Evolutionary conservation across 2,329 filamentous ascomycete species (phyloP).

Genomic region (Tolypocladium amazonense): DNA sequence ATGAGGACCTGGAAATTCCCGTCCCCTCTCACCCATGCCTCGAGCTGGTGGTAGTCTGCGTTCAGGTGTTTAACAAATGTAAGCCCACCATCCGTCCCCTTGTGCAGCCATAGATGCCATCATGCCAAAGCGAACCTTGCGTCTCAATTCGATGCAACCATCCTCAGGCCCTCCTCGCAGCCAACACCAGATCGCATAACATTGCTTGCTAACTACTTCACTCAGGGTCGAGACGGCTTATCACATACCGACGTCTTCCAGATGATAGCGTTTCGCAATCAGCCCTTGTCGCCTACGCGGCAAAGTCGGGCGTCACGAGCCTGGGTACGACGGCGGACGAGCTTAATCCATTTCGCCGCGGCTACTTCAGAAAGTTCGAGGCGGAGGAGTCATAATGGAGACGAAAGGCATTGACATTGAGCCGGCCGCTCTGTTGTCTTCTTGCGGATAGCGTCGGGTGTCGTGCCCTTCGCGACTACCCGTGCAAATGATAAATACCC

Average conservation of each 20-base stretch:
- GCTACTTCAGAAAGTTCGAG: constrained; percentile 48
- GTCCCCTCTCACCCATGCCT: constrained; percentile 70
- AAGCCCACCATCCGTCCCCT: constrained; percentile 13
- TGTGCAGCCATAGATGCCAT: background rate
- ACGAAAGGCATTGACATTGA: background rate
- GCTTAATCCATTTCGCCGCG: constrained; percentile 48
- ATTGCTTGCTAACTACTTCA: constrained; percentile 5
- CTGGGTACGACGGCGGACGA: constrained; percentile 44
- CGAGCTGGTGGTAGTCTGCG: constrained; percentile 63
- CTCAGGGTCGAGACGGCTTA: constrained; percentile 73
- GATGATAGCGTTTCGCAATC: constrained; percentile 42
- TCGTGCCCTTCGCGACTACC: background rate
- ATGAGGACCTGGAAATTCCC: constrained; percentile 64
- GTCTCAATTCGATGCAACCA: background rate
- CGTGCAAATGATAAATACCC: background rate
- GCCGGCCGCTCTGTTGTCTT: background rate
- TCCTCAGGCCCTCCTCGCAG: background rate
- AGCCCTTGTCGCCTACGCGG: constrained; percentile 26
- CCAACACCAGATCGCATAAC: background rate
- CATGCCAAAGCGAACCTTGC: background rate
- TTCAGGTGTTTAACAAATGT: constrained; percentile 88
- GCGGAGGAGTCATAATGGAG: constrained; percentile 6
- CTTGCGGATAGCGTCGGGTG: background rate
- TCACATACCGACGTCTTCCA: constrained; percentile 69
- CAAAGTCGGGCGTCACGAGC: constrained; percentile 15